These are phyloP conservation scores for Saccharum officinarum DNA, from an alignment of 176 grass and related monocot species.

Conservation along the genomic window DNA sequence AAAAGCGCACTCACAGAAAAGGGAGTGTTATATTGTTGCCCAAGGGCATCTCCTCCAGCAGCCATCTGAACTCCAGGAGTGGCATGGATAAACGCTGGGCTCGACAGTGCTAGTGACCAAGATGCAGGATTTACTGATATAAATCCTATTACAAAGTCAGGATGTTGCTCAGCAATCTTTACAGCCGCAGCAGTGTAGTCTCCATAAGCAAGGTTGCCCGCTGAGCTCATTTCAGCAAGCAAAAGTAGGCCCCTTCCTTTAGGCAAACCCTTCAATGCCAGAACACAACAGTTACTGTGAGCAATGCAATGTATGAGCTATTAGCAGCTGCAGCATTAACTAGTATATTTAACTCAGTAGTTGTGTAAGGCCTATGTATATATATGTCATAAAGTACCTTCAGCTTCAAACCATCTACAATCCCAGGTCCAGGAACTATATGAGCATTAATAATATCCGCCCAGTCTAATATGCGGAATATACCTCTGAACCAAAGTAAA, in stretches of 20 bases:
- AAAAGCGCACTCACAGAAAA: constrained; percentile 61
- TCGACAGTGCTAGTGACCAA: constrained; percentile 52
- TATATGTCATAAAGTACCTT: constrained; percentile 53
- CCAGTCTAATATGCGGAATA: constrained; percentile 85
- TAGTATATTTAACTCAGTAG: background rate
- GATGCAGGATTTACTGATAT: constrained; percentile 94
- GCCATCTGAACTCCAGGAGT: constrained; percentile 79
- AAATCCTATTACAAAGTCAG: constrained; percentile 91
- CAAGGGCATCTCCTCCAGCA: constrained; percentile 64
- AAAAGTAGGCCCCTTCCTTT: constrained; percentile 74
- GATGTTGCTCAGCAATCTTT: constrained; percentile 78
- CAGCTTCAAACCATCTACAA: constrained; percentile 84
- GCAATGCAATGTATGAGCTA: background rate
- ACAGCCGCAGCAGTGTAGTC: constrained; percentile 79
- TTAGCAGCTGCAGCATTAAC: constrained; percentile 1
- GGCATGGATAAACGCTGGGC: constrained; percentile 67
- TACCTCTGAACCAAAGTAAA: constrained; percentile 60
- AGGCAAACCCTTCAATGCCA: constrained; percentile 75
- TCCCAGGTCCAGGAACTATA: constrained; percentile 79
- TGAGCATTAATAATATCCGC: constrained; percentile 89
- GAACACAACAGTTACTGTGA: constrained; percentile 13
- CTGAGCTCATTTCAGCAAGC: constrained; percentile 96
- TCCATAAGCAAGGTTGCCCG: constrained; percentile 83
- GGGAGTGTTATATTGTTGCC: constrained; percentile 72
- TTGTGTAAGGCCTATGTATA: background rate